phyloP scores from a whole-genome alignment of 352 stramenopile genomes.

The Phytophthora fragariae region DNA sequence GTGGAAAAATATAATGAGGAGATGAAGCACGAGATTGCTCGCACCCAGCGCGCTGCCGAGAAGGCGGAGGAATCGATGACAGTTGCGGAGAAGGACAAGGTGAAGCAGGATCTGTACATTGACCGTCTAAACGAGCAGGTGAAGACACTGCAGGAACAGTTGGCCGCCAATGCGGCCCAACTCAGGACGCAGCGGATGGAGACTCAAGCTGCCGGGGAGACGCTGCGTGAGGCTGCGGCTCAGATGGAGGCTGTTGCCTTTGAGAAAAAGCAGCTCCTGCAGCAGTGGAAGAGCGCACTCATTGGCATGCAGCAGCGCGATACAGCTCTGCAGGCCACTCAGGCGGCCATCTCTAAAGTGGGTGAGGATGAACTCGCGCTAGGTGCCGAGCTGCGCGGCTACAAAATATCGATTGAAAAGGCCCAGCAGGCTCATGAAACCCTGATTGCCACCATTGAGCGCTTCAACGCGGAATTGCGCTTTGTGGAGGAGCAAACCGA shows the following conservation, averaged over 20 bases:
- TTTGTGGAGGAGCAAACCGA: constrained; percentile 79
- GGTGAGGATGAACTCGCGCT: constrained; percentile 87
- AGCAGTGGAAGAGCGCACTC: constrained; percentile 96
- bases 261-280: constrained; percentile 96
- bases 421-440: constrained; percentile 86
- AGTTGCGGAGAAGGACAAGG: constrained; percentile 94
- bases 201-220: constrained; percentile 86
- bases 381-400: constrained; percentile 88
- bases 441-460: constrained; percentile 84
- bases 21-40: constrained; percentile 94
- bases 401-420: constrained; percentile 87
- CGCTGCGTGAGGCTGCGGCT: constrained; percentile 84
- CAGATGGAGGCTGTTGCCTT: constrained; percentile 95
- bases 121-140: constrained; percentile 92
- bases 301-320: constrained; percentile 92
- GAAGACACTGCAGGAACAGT: constrained; percentile 89
- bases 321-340: constrained; percentile 92
- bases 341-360: constrained; percentile 79
- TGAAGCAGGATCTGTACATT: constrained; percentile 95
- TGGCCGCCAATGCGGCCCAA: constrained; percentile 81
- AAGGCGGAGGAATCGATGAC: constrained; percentile 95
- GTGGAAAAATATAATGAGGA: constrained; percentile 95
- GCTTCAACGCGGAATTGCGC: constrained; percentile 83
- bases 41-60: constrained; percentile 92
- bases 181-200: constrained; percentile 88